Base-by-base conservation (phyloP, 2,329 filamentous ascomycete species). In the Diaporthe ampelina region DNA sequence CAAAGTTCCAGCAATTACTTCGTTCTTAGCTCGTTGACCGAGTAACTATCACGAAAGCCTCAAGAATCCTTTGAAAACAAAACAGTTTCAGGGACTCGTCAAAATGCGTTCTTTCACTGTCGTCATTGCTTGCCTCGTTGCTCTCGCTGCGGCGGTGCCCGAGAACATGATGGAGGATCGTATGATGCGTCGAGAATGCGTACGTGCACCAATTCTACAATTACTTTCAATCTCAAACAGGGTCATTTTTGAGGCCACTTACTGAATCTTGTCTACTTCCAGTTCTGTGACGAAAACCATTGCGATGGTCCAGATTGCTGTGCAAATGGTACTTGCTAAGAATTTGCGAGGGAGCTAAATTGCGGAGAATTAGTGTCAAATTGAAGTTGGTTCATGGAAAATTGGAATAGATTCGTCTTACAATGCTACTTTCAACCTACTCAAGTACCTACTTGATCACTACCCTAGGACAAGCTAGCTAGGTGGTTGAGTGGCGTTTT, bases 81-180 rank as follows among this genome's bases (percentile, higher is more conserved):
- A 57, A 32, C 17, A 35, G 21, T 19, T 11, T n/a, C 6, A 3
- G 10, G 24, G 2, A 24, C 19, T 40, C 9, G 2, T 52, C 63
- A 67, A 67, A 11, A 67, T 67, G 63, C 63, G 63, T 21, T 29
- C 45, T 37, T 54, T 52, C 45, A 8, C 29, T 40, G 13, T 67
- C 32, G 29, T 67, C 63, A 67, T 67, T 24, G 43, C 63, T 21
- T 67, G 45, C 29, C 63, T 67, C 8, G 15, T 67, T 52, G 63
- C 63, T 17, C n/a, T 67, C 29, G 45, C 45, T 19, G 63, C 45
- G 45, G 63, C 63, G 29, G 32, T 67, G 63, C 63, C 63, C 26
- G 63, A 37, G 45, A 67, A 54, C 32, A 67, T 67, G 63, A 67
- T 67, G 63, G 45, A 67, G 63, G 63, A 67, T 19, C 63, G 63